phyloP scores from a whole-genome alignment of 768 basidiomycete species.

The Galerina marginata region DNA sequence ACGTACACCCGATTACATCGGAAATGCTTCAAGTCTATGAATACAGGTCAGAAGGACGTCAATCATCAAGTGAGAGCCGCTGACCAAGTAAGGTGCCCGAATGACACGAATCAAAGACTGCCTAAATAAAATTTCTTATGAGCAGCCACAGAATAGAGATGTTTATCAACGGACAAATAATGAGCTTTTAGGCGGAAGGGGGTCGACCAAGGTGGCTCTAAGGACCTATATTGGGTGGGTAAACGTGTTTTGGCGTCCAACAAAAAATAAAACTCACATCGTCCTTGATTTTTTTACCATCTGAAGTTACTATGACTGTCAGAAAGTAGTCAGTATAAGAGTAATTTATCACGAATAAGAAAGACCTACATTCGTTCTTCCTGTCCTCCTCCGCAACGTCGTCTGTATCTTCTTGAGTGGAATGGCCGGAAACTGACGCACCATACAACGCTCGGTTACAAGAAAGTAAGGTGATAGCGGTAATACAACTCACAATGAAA shows the following conservation, averaged over 20 bases:
- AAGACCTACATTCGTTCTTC: slow-evolving; percentile 53
- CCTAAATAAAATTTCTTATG: slow-evolving; percentile 16
- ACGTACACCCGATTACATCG: slow-evolving; percentile 51
- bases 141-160: background rate
- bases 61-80: slow-evolving; percentile 1
- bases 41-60: background rate
- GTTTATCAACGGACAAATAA: slow-evolving; percentile 36
- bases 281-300: slow-evolving; percentile 42
- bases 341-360: background rate
- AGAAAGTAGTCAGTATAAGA: too few species aligned
- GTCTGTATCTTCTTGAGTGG: slow-evolving; percentile 45
- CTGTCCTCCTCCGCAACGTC: slow-evolving; percentile 56
- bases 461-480: background rate
- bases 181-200: slow-evolving; percentile 40
- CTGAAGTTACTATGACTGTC: slow-evolving; percentile 44
- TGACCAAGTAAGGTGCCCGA: slow-evolving; percentile 46
- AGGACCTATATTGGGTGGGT: slow-evolving; percentile 34
- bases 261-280: slow-evolving; percentile 32
- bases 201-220: slow-evolving; percentile 38
- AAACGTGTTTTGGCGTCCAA: background rate
- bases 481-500: slow-evolving; percentile 54
- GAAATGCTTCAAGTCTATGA: slow-evolving; percentile 46
- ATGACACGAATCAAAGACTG: slow-evolving; percentile 46
- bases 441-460: too few species aligned
- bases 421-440: slow-evolving; percentile 53